Conservation (phyloP, 2,329 filamentous ascomycete species). For the Colletotrichum tropicicola region DNA sequence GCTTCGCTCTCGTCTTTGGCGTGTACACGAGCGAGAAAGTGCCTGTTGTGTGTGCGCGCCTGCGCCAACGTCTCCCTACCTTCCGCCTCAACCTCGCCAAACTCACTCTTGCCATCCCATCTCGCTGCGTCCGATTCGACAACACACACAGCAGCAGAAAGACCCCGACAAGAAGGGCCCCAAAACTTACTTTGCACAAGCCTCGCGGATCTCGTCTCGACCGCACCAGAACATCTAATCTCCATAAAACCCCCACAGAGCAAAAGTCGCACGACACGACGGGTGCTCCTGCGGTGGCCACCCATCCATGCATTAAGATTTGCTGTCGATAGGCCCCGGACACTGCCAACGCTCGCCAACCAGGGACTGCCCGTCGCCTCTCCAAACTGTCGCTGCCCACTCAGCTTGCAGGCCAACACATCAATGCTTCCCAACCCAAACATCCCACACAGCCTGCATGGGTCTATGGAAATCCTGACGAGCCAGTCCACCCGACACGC, state of each 20-base stretch:
- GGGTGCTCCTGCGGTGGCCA: slow-evolving; percentile 26
- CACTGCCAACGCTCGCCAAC: slow-evolving; percentile 30
- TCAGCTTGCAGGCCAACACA: slow-evolving; percentile 52
- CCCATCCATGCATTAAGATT: slow-evolving; percentile 31
- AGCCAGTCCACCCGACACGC: slow-evolving; percentile 50
- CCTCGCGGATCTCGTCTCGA: slow-evolving; percentile 14
- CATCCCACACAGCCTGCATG: slow-evolving; percentile 48
- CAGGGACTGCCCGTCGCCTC: slow-evolving; percentile 31
- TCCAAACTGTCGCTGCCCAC: slow-evolving; percentile 39
- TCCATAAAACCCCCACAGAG: slow-evolving; percentile 26
- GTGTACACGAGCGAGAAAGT: background rate
- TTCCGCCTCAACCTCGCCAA: slow-evolving; percentile 13
- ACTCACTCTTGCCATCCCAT: slow-evolving; percentile 28
- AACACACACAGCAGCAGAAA: background rate
- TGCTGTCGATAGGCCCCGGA: slow-evolving; percentile 30
- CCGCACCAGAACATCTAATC: slow-evolving; percentile 12
- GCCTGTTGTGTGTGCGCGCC: background rate
- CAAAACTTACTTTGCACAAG: slow-evolving; percentile 7
- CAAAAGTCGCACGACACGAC: slow-evolving; percentile 29
- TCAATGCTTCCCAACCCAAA: slow-evolving; percentile 53
- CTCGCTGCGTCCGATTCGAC: slow-evolving; percentile 23
- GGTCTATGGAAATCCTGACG: slow-evolving; percentile 50
- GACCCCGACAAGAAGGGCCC: background rate
- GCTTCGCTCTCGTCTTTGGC: slow-evolving; percentile 14
- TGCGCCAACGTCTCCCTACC: slow-evolving; percentile 10